A percentile compares a stretch with the other conserved stretches of the same genome.
Conservation (phyloP, 257 asterid genomes). For the Voacanga thouarsii region DNA sequence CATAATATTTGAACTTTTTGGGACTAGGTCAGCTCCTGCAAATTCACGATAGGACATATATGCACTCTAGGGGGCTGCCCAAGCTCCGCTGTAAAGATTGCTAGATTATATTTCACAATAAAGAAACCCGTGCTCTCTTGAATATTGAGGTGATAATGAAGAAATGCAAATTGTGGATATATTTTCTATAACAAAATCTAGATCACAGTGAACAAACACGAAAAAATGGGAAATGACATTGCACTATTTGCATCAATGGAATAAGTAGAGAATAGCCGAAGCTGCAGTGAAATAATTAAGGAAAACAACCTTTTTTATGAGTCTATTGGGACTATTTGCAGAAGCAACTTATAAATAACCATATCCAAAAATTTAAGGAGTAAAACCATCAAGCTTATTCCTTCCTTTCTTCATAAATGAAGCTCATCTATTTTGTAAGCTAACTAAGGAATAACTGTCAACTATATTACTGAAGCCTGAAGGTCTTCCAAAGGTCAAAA, state of each 20-base stretch:
- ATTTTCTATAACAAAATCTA: background rate
- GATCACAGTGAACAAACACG: background rate
- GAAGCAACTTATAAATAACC: background rate
- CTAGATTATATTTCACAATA: background rate
- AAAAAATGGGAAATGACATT: background rate
- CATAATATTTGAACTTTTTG: background rate
- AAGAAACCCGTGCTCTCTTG: background rate
- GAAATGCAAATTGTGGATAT: background rate
- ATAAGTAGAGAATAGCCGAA: background rate
- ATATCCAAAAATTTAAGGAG: background rate
- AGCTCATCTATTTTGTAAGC: background rate
- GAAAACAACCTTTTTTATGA: background rate
- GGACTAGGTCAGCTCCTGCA: background rate
- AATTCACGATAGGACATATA: background rate
- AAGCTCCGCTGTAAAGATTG: background rate
- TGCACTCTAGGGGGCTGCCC: too few species aligned
- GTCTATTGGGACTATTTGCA: background rate
- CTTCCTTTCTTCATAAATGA: too few species aligned
- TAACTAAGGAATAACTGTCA: too few species aligned
- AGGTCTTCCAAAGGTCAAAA: background rate
- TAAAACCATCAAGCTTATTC: background rate
- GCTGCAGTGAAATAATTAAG: background rate
- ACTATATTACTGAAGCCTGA: background rate
- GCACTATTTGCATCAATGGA: background rate
- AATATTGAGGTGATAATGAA: background rate